These are phyloP conservation scores for Nannochloropsis gaditana DNA, from an alignment of 108 stramenopile species.

Conservation along the genomic window DNA sequence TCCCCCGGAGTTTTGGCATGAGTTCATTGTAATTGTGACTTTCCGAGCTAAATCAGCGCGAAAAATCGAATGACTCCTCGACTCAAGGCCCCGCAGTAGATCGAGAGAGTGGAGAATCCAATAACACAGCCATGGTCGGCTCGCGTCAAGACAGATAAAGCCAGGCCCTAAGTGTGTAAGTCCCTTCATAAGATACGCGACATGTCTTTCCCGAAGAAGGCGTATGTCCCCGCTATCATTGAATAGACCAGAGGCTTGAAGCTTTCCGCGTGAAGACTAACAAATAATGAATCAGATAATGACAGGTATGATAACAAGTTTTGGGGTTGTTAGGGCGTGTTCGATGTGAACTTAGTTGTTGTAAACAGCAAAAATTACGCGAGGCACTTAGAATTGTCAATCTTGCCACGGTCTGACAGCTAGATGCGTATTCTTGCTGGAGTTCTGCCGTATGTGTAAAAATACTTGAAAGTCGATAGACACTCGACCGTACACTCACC, in stretches of 20 bases:
- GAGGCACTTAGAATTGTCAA: too few species aligned
- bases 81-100: conserved; percentile 62
- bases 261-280: not conserved
- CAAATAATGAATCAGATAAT: too few species aligned
- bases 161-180: conserved; percentile 48
- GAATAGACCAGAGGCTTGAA: not conserved
- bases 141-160: conserved; percentile 81
- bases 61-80: not conserved
- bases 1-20: conserved; percentile 61
- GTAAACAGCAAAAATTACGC: too few species aligned
- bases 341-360: too few species aligned
- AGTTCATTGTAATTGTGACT: conserved; percentile 61
- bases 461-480: too few species aligned
- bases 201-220: conserved; percentile 55
- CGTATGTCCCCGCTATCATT: conserved; percentile 26
- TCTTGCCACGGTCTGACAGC: too few species aligned
- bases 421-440: too few species aligned
- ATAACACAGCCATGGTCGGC: conserved; percentile 91
- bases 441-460: too few species aligned
- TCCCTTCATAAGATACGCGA: conserved; percentile 51
- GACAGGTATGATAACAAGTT: too few species aligned
- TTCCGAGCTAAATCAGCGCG: conserved; percentile 22
- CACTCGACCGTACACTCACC: not conserved
- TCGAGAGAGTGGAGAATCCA: conserved; percentile 89
- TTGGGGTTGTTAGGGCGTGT: too few species aligned